phyloP scores from a whole-genome alignment of 768 basidiomycete species.

The Collybia sordida region DNA sequence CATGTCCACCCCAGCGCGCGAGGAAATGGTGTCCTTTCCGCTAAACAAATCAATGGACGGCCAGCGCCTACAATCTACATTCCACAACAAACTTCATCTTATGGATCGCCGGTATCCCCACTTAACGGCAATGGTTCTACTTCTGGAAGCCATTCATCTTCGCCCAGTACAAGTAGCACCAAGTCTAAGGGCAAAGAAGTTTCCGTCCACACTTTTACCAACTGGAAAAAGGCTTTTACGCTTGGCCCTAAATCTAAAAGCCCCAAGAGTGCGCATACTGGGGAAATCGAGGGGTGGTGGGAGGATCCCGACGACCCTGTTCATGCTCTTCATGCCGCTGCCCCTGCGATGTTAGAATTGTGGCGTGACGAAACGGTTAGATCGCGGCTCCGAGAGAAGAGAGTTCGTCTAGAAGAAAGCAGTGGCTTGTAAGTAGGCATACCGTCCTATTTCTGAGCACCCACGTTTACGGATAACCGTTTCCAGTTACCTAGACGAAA shows the following conservation, averaged over 20 bases:
- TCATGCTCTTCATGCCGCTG: slow-evolving; percentile 64
- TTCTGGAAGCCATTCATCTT: slow-evolving; percentile 18
- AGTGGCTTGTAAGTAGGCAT: slow-evolving; percentile 72
- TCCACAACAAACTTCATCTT: slow-evolving; percentile 33
- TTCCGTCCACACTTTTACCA: slow-evolving; percentile 56
- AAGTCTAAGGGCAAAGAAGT: slow-evolving; percentile 49
- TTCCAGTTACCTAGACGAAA: slow-evolving; percentile 76
- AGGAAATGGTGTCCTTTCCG: slow-evolving; percentile 14
- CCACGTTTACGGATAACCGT: slow-evolving; percentile 6
- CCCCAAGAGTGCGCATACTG: slow-evolving; percentile 68
- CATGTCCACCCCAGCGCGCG: slow-evolving; percentile 21
- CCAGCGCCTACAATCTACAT: slow-evolving; percentile 51
- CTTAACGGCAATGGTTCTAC: slow-evolving; percentile 20
- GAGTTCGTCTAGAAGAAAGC: slow-evolving; percentile 74
- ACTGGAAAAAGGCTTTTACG: slow-evolving; percentile 71
- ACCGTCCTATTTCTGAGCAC: slow-evolving; percentile 7
- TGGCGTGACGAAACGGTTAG: slow-evolving; percentile 76
- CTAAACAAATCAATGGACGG: slow-evolving; percentile 32
- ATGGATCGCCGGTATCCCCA: slow-evolving; percentile 28
- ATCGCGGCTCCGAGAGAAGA: slow-evolving; percentile 61
- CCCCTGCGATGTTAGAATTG: slow-evolving; percentile 66
- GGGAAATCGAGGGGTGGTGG: slow-evolving; percentile 81
- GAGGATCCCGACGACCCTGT: slow-evolving; percentile 83
- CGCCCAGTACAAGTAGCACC: slow-evolving; percentile 27
- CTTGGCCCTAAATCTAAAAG: slow-evolving; percentile 61